These are phyloP conservation scores for Moricandia moricandioides DNA, from an alignment of 345 rosid genomes.

Conservation along the genomic window DNA sequence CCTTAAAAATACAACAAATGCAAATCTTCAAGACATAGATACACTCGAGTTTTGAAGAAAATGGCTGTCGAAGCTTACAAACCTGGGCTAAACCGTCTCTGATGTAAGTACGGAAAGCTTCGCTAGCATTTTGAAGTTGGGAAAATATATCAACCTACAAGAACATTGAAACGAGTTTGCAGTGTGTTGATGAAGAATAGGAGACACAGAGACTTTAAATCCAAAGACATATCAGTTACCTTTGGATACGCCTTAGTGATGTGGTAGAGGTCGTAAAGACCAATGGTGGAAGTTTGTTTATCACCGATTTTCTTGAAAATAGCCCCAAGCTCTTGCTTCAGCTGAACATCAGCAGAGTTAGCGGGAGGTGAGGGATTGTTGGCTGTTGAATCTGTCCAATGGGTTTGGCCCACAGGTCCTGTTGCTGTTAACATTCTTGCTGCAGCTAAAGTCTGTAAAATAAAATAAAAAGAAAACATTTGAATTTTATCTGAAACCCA, in stretches of 20 bases:
- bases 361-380: conserved; percentile 75
- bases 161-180: conserved; percentile 16
- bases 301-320: conserved; percentile 98
- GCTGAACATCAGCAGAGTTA: conserved; percentile 86
- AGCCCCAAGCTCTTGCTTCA: conserved; percentile 99
- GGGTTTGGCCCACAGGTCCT: conserved; percentile 87
- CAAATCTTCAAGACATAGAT: conserved; percentile 2
- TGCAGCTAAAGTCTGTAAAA: conserved; percentile 86
- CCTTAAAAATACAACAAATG: conserved; percentile 38
- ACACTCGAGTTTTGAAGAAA: background rate
- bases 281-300: conserved; percentile 93
- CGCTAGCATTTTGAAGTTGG: conserved; percentile 99
- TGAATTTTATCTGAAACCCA: conserved; percentile 6
- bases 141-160: conserved; percentile 92
- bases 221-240: conserved; percentile 39
- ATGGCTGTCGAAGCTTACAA: conserved; percentile 20
- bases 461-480: background rate
- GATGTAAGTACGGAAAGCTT: conserved; percentile 96
- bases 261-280: conserved; percentile 89
- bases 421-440: conserved; percentile 97
- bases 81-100: conserved; percentile 99
- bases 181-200: background rate
- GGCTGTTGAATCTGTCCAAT: conserved; percentile 91
- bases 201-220: conserved; percentile 1
- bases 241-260: conserved; percentile 94